A percentile compares a stretch with the other conserved stretches of the same genome.
Evolutionary conservation across 768 basidiomycete species (phyloP).

Genomic region (Leccinum pellstonianum): DNA sequence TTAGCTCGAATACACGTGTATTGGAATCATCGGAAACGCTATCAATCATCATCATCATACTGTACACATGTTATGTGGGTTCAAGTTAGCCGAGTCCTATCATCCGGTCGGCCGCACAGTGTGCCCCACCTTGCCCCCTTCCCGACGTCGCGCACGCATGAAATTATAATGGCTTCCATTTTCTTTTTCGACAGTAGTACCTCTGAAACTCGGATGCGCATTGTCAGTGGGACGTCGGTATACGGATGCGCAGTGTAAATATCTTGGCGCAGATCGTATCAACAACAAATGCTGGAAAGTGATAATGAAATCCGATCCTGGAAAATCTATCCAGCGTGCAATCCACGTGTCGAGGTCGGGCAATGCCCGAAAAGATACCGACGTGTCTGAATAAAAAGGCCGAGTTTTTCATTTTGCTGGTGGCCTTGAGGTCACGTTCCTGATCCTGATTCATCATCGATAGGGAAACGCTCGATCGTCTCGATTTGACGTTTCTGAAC

Average conservation of each 20-base stretch:
- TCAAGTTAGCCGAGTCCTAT: neutral
- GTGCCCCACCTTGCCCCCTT: neutral
- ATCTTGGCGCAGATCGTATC: neutral
- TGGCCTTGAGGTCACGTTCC: conserved; percentile 2
- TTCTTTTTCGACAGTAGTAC: neutral
- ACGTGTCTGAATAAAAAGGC: neutral
- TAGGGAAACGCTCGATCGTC: conserved; percentile 92
- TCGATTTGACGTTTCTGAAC: conserved; percentile 95
- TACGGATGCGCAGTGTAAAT: neutral
- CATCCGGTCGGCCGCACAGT: too few species aligned
- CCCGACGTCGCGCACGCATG: neutral
- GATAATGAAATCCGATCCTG: neutral
- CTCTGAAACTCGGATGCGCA: neutral
- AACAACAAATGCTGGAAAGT: neutral
- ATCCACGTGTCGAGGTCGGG: neutral
- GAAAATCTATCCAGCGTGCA: neutral
- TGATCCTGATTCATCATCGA: neutral
- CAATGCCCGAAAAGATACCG: neutral
- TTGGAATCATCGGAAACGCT: too few species aligned
- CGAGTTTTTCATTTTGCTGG: neutral
- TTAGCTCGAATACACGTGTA: too few species aligned
- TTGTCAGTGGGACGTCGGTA: neutral
- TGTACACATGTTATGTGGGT: neutral
- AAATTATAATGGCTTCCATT: neutral
- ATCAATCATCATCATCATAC: too few species aligned